Evolutionary conservation across 192 early-diverging fungal species (phyloP).

Genomic region (Coemansia javaensis): DNA sequence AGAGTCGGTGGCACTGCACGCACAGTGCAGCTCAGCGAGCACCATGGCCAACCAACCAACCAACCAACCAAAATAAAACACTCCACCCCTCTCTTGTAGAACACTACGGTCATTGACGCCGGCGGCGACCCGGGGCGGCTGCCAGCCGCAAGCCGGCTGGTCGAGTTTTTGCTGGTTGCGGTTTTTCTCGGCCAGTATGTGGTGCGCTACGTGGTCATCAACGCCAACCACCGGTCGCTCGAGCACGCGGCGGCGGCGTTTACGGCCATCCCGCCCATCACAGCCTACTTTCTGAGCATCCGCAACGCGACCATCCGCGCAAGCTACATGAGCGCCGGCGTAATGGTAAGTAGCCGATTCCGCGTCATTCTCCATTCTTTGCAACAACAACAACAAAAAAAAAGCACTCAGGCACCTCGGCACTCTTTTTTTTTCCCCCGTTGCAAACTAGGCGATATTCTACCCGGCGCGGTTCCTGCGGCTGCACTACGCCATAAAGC

Average conservation of each 20-base stretch:
- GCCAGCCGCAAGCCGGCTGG: conserved; percentile 9
- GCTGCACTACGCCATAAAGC: conserved; percentile 28
- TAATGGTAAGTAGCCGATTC: conserved; percentile 35
- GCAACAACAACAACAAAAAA: neutral
- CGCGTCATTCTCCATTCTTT: neutral
- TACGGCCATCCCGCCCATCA: conserved; percentile 29
- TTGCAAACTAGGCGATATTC: conserved; percentile 33
- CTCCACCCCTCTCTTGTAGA: conserved; percentile 9
- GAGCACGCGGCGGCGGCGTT: conserved; percentile 42
- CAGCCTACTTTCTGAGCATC: conserved; percentile 27
- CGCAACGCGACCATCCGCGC: conserved; percentile 13
- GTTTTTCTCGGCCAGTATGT: conserved; percentile 33
- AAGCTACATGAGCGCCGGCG: conserved; percentile 50
- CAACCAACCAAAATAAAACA: too few relatives aligned
- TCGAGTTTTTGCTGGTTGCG: conserved; percentile 33
- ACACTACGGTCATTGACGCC: conserved; percentile 29
- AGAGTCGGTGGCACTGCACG: too few relatives aligned
- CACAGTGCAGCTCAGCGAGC: too few relatives aligned
- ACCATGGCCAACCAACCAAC: too few relatives aligned
- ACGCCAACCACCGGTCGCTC: conserved; percentile 24
- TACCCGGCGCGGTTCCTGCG: conserved; percentile 48
- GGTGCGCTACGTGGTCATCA: conserved; percentile 36
- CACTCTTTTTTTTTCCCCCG: neutral
- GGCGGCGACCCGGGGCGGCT: conserved; percentile 27
- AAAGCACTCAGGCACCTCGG: neutral